A percentile compares a stretch with the other conserved stretches of the same genome.
Conservation (phyloP, 805 yeast species). For the Pichia phayaonensis region DNA sequence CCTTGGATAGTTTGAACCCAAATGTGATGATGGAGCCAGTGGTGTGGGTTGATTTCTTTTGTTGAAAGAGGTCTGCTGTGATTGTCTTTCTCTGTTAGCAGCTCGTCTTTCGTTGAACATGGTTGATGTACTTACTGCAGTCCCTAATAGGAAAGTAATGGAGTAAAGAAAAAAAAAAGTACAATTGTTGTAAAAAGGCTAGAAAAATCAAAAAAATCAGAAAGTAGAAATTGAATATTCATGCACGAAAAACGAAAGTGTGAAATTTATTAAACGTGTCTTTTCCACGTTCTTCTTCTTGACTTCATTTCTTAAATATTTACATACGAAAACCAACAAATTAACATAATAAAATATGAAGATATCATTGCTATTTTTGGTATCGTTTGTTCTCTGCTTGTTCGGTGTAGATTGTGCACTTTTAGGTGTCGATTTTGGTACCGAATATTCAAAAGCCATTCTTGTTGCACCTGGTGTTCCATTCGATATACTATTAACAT, state of each 20-base stretch:
- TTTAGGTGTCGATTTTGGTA: slow-evolving; percentile 84
- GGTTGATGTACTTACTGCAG: not conserved
- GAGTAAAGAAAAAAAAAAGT: not conserved
- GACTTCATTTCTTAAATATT: not conserved
- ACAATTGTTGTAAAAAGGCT: not conserved
- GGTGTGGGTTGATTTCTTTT: not conserved
- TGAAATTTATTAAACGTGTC: not conserved
- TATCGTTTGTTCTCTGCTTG: not conserved
- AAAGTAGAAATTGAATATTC: not conserved
- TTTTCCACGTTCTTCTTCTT: not conserved
- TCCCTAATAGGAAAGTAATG: not conserved
- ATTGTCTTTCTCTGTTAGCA: slow-evolving; percentile 14
- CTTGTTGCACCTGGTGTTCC: slow-evolving; percentile 87
- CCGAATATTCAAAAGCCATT: slow-evolving; percentile 78
- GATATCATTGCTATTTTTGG: not conserved
- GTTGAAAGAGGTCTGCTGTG: not conserved
- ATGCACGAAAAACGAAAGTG: not conserved
- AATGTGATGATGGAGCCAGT: not conserved
- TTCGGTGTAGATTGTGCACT: slow-evolving; percentile 44
- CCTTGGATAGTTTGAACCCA: not conserved
- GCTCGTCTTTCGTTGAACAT: slow-evolving; percentile 21
- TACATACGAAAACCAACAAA: not conserved
- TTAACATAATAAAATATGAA: slow-evolving; percentile 1
- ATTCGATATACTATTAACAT: slow-evolving; percentile 79
- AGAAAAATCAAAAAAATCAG: not conserved